Conservation (phyloP, 1,284 basidiomycete species). For the Paramarasmius palmivorus region DNA sequence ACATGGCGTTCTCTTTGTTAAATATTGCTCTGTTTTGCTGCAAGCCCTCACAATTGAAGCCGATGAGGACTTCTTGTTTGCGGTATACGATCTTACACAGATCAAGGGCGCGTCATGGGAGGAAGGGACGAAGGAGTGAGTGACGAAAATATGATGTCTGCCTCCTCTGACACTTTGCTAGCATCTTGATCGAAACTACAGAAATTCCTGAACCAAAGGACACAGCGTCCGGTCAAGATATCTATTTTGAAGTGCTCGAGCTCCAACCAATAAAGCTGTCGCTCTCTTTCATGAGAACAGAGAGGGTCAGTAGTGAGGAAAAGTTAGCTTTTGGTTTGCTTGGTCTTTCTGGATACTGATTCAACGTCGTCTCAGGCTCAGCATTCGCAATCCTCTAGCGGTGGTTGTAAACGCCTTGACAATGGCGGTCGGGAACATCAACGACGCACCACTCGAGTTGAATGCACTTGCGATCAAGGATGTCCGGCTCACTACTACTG, state of each 20-base stretch:
- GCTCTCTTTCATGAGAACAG: constrained; percentile 96
- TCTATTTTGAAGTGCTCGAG: constrained; percentile 98
- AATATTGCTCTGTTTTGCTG: constrained; percentile 93
- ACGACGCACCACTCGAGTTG: constrained; percentile 94
- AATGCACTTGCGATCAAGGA: constrained; percentile 96
- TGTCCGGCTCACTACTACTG: constrained; percentile 84
- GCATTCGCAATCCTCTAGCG: constrained; percentile 89
- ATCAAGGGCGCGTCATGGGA: constrained; percentile 92
- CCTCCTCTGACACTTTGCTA: constrained; percentile 32
- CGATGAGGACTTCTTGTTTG: constrained; percentile 96
- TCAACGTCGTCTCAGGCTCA: constrained; percentile 50
- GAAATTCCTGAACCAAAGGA: constrained; percentile 81
- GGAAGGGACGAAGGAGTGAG: constrained; percentile 74
- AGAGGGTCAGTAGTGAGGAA: constrained; percentile 90
- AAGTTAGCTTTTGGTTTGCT: constrained; percentile 57
- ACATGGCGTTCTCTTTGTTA: constrained; percentile 95
- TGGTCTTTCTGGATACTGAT: constrained; percentile 7
- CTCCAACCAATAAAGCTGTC: constrained; percentile 93
- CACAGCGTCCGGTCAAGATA: constrained; percentile 67
- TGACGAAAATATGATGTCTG: constrained; percentile 11
- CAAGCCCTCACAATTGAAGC: constrained; percentile 95
- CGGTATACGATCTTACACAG: constrained; percentile 90
- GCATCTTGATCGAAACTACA: constrained; percentile 77
- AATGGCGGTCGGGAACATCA: constrained; percentile 97
- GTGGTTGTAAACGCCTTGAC: constrained; percentile 94